phyloP scores from a whole-genome alignment of 2,329 filamentous ascomycete genomes.

The Rugonectria rugulosa region DNA sequence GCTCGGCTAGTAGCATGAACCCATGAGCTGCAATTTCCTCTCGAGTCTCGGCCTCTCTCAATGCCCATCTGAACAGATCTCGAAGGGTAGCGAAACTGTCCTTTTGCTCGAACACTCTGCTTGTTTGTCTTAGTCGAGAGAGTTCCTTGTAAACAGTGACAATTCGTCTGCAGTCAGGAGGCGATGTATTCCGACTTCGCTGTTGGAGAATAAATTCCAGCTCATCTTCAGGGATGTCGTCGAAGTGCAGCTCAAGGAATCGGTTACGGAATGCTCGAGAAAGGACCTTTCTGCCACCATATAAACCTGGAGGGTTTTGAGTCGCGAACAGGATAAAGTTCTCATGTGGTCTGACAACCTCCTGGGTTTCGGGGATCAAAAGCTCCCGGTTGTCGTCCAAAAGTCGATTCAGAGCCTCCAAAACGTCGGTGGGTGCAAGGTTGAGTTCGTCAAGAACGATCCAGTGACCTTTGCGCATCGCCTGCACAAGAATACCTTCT shows the following conservation, averaged over 20 bases:
- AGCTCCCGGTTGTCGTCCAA: conserved; percentile 97
- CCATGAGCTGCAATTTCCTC: conserved; percentile 91
- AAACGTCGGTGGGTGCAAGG: conserved; percentile 92
- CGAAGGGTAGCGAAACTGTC: conserved; percentile 95
- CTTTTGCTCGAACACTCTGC: conserved; percentile 93
- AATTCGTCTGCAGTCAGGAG: conserved; percentile 89
- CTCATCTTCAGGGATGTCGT: conserved; percentile 96
- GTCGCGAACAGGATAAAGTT: conserved; percentile 99
- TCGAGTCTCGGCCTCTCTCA: conserved; percentile 82
- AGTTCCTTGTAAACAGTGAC: conserved; percentile 94
- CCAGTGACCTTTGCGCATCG: conserved; percentile 93
- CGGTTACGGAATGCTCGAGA: conserved; percentile 96
- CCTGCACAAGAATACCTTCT: conserved; percentile 92
- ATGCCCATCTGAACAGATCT: conserved; percentile 95
- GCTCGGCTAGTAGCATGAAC: conserved; percentile 94
- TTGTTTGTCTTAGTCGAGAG: conserved; percentile 87
- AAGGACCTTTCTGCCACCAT: conserved; percentile 91
- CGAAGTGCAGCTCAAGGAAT: conserved; percentile 96
- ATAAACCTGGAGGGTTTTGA: conserved; percentile 94
- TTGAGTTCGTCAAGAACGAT: conserved; percentile 98
- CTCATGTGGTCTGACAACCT: conserved; percentile 87
- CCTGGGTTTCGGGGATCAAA: conserved; percentile 94
- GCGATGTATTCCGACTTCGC: conserved; percentile 84
- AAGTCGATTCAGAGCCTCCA: conserved; percentile 94
- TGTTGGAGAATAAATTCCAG: conserved; percentile 90